Conservation (phyloP, 2,329 filamentous ascomycete genomes). For the Diaporthe sp. region DNA sequence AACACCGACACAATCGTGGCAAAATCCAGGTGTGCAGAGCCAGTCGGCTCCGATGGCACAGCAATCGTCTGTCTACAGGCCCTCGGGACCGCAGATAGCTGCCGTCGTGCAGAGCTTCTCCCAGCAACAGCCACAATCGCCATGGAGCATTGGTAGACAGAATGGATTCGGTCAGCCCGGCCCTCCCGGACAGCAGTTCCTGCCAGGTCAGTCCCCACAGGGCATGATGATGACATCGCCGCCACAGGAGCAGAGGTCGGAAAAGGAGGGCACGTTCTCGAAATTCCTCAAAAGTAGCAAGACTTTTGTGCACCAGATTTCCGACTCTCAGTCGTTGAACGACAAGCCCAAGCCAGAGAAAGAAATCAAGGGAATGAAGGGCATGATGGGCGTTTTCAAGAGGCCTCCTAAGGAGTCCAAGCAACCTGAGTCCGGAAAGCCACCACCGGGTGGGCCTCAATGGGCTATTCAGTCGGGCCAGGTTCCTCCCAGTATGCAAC, state of each 20-base stretch:
- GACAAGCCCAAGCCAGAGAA: constrained; percentile 45
- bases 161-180: constrained; percentile 21
- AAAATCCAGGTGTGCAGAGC: not conserved
- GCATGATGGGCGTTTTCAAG: constrained; percentile 47
- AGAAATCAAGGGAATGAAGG: constrained; percentile 46
- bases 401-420: constrained; percentile 45
- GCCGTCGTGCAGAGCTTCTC: constrained; percentile 32
- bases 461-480: constrained; percentile 38
- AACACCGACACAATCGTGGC: constrained; percentile 18
- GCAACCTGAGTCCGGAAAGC: constrained; percentile 43
- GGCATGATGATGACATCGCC: constrained; percentile 38
- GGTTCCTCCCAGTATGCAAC: constrained; percentile 10
- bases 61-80: constrained; percentile 40
- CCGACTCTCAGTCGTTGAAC: constrained; percentile 38
- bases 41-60: constrained; percentile 24
- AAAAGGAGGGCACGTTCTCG: constrained; percentile 42
- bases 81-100: constrained; percentile 34
- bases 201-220: constrained; percentile 29
- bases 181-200: constrained; percentile 23
- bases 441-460: constrained; percentile 47
- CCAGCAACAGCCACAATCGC: constrained; percentile 32
- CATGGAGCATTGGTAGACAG: constrained; percentile 37
- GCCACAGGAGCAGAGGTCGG: constrained; percentile 35
- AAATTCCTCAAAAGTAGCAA: constrained; percentile 43
- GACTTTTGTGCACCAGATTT: constrained; percentile 40